Evolutionary conservation across 1,284 basidiomycete genomes (phyloP), one percentile per base, ranked within the genome.

Genomic region (Flammula alnicola): DNA sequence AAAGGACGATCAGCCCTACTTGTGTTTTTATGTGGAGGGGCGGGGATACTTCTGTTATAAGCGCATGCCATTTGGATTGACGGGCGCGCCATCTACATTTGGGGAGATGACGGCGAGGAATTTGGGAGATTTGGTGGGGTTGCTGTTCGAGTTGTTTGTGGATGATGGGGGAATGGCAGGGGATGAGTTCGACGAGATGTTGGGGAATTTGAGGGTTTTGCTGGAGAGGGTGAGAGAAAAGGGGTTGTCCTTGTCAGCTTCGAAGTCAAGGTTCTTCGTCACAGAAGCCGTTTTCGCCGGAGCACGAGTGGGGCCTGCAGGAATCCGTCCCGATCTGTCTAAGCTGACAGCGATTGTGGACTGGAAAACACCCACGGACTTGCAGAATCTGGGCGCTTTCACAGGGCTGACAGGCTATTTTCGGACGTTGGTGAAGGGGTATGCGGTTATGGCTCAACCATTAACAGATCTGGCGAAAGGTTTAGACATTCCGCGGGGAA

Each of bases 61-160:
- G 2, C 47, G 63, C 0, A 73, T 77, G 71, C 74, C 71, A 0
- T 74, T 75, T 46, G 71, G 75, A 0, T 48, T 74, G 1, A 75
- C 73, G 5, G 75, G 72, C 3, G 71, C 67, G 5, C 74, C 74
- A 19, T 68, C 68, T 1, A 64, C 59, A 0, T 76, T 75, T 51
- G 63, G 57, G 6, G 25, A 71, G 3, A 62, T 72, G 57, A 68
- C 68, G 0, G 67, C 67, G 2, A 22, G 31, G 0, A 33, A 53
- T 6, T 47, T 76, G 12, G 52, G 63, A 11, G 72, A 73, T 42
- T 55, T 76, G 1, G 29, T 72, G 0, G 62, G 59, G 51, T 0
- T 31, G 17, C 19, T 48, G 14, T 35, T 54, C 3, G 51, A 57
- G 22, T 30, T 55, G 7, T 62, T 60, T 31, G 56, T 62, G 5